phyloP scores from a whole-genome alignment of 345 rosid genomes.

The Pseudoturritis turrita region DNA sequence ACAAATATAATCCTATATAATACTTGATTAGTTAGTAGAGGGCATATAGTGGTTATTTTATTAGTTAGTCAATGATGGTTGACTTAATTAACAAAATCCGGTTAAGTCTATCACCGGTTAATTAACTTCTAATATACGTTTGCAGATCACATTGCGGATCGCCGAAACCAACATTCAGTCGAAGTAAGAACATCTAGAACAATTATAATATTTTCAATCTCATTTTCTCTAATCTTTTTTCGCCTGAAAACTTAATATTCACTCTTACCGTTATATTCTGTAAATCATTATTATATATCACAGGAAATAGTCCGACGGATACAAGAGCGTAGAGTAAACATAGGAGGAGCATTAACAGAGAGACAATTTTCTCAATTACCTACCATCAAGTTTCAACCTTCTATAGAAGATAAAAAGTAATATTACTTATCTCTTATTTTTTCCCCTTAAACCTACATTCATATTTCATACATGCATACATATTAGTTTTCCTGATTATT shows the following conservation, averaged over 20 bases:
- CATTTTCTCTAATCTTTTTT: too few relatives aligned
- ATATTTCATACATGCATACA: too few relatives aligned
- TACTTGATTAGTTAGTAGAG: too few relatives aligned
- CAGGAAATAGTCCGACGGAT: not conserved
- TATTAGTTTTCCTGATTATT: not conserved
- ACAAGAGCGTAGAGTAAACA: not conserved
- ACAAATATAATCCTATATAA: too few relatives aligned
- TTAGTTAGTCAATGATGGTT: not conserved
- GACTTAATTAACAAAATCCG: not conserved
- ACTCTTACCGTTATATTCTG: too few relatives aligned
- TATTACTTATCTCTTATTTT: not conserved
- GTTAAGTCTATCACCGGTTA: not conserved
- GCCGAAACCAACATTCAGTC: not conserved
- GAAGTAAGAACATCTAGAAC: not conserved
- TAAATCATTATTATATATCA: too few relatives aligned
- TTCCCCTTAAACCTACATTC: not conserved
- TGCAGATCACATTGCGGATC: not conserved
- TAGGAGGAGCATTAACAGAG: not conserved
- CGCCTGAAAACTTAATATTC: not conserved
- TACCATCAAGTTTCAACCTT: slow-evolving; percentile 8
- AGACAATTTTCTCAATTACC: not conserved
- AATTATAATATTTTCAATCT: not conserved
- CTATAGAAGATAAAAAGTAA: slow-evolving; percentile 18
- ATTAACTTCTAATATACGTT: not conserved
- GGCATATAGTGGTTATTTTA: not conserved